These are phyloP conservation scores for Carpinus fangiana DNA, from an alignment of 306 rosid species.

Conservation along the genomic window DNA sequence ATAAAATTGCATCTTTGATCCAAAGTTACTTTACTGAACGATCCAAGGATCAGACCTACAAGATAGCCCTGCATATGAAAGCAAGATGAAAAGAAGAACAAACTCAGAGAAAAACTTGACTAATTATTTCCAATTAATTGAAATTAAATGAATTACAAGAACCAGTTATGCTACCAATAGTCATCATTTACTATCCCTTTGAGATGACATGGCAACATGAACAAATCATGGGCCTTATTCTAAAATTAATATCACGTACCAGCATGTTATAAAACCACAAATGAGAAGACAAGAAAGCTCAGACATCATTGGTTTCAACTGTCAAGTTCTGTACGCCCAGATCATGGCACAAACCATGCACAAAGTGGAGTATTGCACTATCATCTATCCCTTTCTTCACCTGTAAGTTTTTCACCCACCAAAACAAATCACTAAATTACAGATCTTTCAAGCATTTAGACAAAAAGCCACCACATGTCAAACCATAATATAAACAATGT, in stretches of 20 bases:
- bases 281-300: constrained; percentile 28
- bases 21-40: not conserved
- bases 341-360: constrained; percentile 87
- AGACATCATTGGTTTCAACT: constrained; percentile 64
- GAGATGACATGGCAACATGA: not conserved
- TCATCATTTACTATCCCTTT: not conserved
- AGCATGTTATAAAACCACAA: not conserved
- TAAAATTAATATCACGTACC: not conserved
- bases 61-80: not conserved
- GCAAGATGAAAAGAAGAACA: not conserved
- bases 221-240: not conserved
- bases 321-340: constrained; percentile 86
- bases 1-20: too few relatives aligned
- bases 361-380: constrained; percentile 64
- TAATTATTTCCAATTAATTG: not conserved
- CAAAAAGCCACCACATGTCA: not conserved
- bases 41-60: not conserved
- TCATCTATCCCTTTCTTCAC: constrained; percentile 69
- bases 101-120: not conserved
- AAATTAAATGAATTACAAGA: not conserved
- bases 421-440: constrained; percentile 25
- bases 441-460: not conserved
- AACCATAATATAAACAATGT: not conserved
- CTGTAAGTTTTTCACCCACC: constrained; percentile 41
- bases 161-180: not conserved